A percentile compares a stretch with the other conserved stretches of the same genome.
These are phyloP conservation scores for Alternaria solani DNA, from an alignment of 2,329 filamentous ascomycete genomes.

Conservation along the genomic window DNA sequence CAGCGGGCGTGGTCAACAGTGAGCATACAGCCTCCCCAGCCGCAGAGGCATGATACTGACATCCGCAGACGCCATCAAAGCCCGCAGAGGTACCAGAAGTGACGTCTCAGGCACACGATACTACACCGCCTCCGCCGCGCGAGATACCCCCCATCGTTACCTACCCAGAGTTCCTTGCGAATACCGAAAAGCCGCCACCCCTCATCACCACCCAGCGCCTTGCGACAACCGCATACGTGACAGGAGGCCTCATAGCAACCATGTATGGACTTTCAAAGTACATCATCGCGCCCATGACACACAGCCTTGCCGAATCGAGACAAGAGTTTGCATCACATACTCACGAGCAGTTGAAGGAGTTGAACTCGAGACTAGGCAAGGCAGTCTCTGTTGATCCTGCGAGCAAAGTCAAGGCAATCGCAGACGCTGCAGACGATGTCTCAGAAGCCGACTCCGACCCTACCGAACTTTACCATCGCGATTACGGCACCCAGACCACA, in stretches of 20 bases:
- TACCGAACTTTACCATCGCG: constrained; percentile 81
- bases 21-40: constrained; percentile 7
- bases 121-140: constrained; percentile 42
- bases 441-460: constrained; percentile 67
- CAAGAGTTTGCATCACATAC: constrained; percentile 65
- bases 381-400: constrained; percentile 69
- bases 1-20: constrained; percentile 43
- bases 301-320: constrained; percentile 61
- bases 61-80: constrained; percentile 27
- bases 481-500: constrained; percentile 80
- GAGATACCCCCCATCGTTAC: constrained; percentile 69
- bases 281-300: constrained; percentile 69
- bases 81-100: constrained; percentile 21
- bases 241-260: constrained; percentile 63
- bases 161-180: constrained; percentile 70
- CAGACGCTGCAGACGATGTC: constrained; percentile 48
- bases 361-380: constrained; percentile 66
- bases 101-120: constrained; percentile 47
- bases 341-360: constrained; percentile 59
- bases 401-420: constrained; percentile 38
- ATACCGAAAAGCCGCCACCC: constrained; percentile 66
- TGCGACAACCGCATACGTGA: constrained; percentile 64
- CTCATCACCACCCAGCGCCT: constrained; percentile 65
- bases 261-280: constrained; percentile 76
- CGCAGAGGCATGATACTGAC: constrained; percentile 17